Conservation (phyloP, 495 filamentous ascomycete genomes). For the Ramalina intermedia region DNA sequence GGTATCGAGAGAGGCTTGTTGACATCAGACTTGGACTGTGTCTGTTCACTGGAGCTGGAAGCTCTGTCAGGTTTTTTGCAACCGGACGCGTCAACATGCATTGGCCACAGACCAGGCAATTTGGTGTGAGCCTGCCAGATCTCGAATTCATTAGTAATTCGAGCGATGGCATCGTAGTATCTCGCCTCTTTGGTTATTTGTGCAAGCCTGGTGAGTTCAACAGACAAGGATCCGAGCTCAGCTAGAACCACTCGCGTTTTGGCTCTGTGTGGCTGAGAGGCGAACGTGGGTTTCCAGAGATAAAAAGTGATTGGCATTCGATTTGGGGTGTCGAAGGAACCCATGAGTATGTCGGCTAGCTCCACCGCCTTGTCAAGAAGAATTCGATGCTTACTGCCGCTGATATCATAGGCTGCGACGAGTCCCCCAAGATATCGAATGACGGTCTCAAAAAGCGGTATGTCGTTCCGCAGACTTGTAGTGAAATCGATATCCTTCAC, state of each 20-base stretch:
- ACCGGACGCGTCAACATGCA: conserved; percentile 62
- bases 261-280: conserved; percentile 51
- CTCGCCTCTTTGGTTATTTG: conserved; percentile 76
- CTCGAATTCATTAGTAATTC: conserved; percentile 78
- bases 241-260: conserved; percentile 51
- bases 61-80: conserved; percentile 30
- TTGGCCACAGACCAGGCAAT: conserved; percentile 75
- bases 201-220: conserved; percentile 89
- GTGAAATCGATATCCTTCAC: conserved; percentile 84
- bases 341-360: conserved; percentile 77
- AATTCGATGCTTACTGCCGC: conserved; percentile 48
- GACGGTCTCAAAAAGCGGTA: conserved; percentile 75
- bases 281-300: conserved; percentile 59
- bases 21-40: not conserved
- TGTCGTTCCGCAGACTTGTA: conserved; percentile 45
- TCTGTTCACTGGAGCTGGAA: not conserved
- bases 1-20: conserved; percentile 1
- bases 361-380: conserved; percentile 80
- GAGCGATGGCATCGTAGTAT: conserved; percentile 91
- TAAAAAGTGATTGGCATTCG: conserved; percentile 86
- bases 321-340: conserved; percentile 92
- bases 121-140: conserved; percentile 60
- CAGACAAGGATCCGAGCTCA: conserved; percentile 77
- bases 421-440: conserved; percentile 80
- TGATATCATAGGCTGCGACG: conserved; percentile 69